phyloP scores from a whole-genome alignment of 1,139 yeast species.

The Geotrichum carabidarum region DNA sequence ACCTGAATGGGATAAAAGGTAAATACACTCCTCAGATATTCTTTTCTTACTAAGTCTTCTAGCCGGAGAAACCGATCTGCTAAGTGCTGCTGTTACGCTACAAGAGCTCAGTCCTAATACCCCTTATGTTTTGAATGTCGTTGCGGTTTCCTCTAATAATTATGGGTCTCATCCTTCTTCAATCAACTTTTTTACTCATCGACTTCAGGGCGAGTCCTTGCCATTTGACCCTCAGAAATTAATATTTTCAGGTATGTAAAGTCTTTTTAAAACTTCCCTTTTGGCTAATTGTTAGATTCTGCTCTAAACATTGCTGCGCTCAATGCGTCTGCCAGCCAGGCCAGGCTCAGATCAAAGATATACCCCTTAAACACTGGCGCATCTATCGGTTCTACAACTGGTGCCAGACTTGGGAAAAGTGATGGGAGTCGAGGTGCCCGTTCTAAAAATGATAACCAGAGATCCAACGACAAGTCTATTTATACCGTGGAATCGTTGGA shows the following conservation, averaged over 20 bases:
- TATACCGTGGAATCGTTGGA: conserved; percentile 48
- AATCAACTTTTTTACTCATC: conserved; percentile 28
- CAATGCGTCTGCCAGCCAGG: background rate
- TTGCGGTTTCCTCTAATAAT: conserved; percentile 44
- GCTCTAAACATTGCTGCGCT: background rate
- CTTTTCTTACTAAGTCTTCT: conserved; percentile 1
- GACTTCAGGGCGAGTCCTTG: conserved; percentile 20
- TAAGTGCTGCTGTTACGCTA: conserved; percentile 38
- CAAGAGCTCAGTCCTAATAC: conserved; percentile 45
- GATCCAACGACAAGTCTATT: background rate
- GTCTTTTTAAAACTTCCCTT: background rate
- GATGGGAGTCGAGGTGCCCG: background rate
- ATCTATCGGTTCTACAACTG: background rate
- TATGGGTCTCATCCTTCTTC: conserved; percentile 32
- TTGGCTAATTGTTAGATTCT: conserved; percentile 3
- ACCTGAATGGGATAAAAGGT: conserved; percentile 46
- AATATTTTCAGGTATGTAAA: conserved; percentile 5
- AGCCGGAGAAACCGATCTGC: conserved; percentile 38
- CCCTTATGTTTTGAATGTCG: conserved; percentile 51
- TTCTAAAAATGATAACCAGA: background rate
- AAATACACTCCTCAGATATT: conserved; percentile 1
- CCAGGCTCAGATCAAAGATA: conserved; percentile 9
- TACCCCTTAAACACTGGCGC: background rate
- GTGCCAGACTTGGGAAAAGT: background rate
- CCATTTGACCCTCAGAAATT: background rate